Evolutionary conservation across 371 early-diverging fungal genomes (phyloP), one percentile per base, ranked within the genome.

Genomic region (Syncephalastrum monosporum): DNA sequence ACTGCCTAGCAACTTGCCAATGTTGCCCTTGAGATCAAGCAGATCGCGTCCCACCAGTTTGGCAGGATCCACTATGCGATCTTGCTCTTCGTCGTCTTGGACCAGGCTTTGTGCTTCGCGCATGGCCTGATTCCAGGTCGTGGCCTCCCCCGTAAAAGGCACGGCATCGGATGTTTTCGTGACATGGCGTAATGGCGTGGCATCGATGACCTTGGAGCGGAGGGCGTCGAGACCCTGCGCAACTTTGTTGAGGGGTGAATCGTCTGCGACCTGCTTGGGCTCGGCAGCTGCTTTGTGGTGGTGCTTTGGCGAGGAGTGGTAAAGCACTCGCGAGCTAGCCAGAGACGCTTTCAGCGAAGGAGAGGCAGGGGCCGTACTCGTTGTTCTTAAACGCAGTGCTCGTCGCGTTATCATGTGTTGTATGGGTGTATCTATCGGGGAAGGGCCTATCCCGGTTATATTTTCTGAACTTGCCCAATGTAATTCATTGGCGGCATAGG

Each of bases 21-120:
- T 91, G 64, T 96, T 95, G 48, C 82, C 79, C 45, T 92, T 95
- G 27, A 97, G 81, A 46, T 92, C 84, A 44, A 83, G 76, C 48
- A 97, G 68, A 72, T 97, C 91, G 3, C 76, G 68, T 12, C 91
- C 92, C 0, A 92, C 82, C 12, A 92, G 73, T 42, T 87, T 69
- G 42, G 73, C 69, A 6, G 83, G 78, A 58, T 87, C 82, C 29
- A 87, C 75, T n/a, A 76, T 51, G 6, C 69, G 72, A 7, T 72
- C 74, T 10, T 64, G 74, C 7, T 62, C 61, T 5, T 58, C 67
- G 12, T 60, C 56, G 42, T 72, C 71, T 7, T 75, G 72, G 3
- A 82, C 81, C 2, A 81, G 56, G 0, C 68, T 63, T 56, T 80
- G 82, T 12, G 82, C 83, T 55, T 79, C 79, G 15, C 68, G 70